These are phyloP conservation scores for Spinellus fusiger DNA, from an alignment of 192 early-diverging fungal species.

Conservation along the genomic window DNA sequence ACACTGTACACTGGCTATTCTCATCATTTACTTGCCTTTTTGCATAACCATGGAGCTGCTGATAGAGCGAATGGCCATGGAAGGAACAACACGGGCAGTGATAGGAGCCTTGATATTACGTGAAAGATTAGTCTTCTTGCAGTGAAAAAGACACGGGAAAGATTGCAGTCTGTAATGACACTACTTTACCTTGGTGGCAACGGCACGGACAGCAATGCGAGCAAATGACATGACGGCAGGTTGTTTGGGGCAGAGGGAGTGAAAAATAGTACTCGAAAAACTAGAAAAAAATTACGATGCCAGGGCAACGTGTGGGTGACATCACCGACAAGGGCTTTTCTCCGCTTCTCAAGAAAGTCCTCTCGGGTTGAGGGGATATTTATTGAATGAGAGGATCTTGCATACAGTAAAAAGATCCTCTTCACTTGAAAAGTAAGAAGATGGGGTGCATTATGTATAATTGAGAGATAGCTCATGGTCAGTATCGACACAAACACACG, in stretches of 20 bases:
- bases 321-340: background rate
- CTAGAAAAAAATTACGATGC: background rate
- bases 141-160: background rate
- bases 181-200: slow-evolving; percentile 14
- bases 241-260: background rate
- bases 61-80: slow-evolving; percentile 50
- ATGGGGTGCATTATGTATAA: too few species aligned
- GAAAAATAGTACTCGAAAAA: background rate
- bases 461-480: too few species aligned
- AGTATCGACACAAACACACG: too few species aligned
- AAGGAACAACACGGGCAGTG: slow-evolving; percentile 37
- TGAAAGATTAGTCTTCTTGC: background rate
- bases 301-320: background rate
- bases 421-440: too few species aligned
- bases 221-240: slow-evolving; percentile 11
- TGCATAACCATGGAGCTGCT: slow-evolving; percentile 39
- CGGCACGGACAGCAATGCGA: slow-evolving; percentile 11
- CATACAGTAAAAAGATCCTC: too few species aligned
- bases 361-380: too few species aligned
- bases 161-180: too few species aligned
- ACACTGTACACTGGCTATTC: background rate
- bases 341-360: too few species aligned
- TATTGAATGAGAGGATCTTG: too few species aligned
- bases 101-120: slow-evolving; percentile 7
- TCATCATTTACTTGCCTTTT: slow-evolving; percentile 35